Percentiles rank a stretch among this genome's conserved stretches.
phyloP scores from a whole-genome alignment of 768 basidiomycete species.

The Rhodotorula diobovata region DNA sequence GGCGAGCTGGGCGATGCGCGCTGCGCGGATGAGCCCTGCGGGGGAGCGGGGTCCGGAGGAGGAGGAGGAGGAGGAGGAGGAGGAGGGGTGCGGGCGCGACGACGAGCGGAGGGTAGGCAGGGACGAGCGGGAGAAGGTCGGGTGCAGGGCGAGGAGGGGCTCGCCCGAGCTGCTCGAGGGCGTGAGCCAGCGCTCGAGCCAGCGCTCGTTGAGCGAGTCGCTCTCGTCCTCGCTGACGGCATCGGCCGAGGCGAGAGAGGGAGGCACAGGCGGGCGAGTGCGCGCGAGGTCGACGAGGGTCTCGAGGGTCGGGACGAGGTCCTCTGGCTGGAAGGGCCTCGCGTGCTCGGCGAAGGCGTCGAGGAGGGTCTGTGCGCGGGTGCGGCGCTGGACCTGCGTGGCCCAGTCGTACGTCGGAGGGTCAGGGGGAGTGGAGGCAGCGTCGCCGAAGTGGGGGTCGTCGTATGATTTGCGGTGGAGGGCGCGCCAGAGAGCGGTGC shows the following conservation, averaged over 20 bases:
- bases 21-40: not conserved
- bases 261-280: not conserved
- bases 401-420: not conserved
- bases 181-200: slow-evolving; percentile 5
- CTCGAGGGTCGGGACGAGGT: not conserved
- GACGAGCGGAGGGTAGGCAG: not conserved
- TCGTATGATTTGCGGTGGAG: not conserved
- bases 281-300: slow-evolving; percentile 18
- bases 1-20: slow-evolving; percentile 9
- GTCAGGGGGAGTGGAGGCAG: not conserved
- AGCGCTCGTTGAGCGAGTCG: slow-evolving; percentile 8
- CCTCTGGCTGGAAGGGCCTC: not conserved
- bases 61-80: no score
- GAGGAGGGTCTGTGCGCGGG: not conserved
- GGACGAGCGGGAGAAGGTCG: not conserved
- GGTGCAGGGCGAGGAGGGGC: slow-evolving; percentile 10
- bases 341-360: fast-evolving
- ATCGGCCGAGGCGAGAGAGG: no score
- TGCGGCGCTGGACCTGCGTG: not conserved
- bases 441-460: no score
- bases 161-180: no score
- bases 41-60: no score
- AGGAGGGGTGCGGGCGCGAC: not conserved
- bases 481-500: not conserved
- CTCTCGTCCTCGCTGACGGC: not conserved